Conservation (phyloP, 306 rosid species). For the Medicago truncatula region DNA sequence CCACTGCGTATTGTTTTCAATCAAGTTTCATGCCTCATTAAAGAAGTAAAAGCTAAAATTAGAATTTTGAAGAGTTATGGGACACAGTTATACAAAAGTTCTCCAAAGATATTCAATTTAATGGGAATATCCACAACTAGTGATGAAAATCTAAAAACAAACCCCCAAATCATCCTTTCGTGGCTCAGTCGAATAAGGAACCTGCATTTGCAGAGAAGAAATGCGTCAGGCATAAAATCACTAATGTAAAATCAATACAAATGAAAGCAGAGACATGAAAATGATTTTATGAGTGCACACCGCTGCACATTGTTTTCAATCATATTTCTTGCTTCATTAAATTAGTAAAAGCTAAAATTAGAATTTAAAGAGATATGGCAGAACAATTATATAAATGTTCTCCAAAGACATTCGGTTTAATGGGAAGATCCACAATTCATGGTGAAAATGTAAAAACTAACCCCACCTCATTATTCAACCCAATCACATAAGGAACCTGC, state of each 20-base stretch:
- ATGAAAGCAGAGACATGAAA: slow-evolving; percentile 17
- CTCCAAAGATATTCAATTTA: slow-evolving; percentile 21
- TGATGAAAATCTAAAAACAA: slow-evolving; percentile 39
- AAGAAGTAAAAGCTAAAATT: neutral
- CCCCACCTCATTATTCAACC: slow-evolving; percentile 57
- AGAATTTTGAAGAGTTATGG: no score
- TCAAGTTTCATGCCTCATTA: neutral
- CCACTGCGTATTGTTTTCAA: neutral
- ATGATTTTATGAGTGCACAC: neutral
- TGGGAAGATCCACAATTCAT: slow-evolving; percentile 8
- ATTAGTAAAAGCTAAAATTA: neutral
- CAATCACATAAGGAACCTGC: no score
- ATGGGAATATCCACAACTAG: slow-evolving; percentile 13
- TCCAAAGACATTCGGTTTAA: slow-evolving; percentile 26
- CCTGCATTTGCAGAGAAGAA: slow-evolving; percentile 49
- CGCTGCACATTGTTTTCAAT: neutral
- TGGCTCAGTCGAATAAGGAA: slow-evolving; percentile 92
- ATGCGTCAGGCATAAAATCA: slow-evolving; percentile 34
- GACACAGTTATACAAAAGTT: neutral
- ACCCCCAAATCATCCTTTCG: slow-evolving; percentile 93
- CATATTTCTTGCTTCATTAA: neutral
- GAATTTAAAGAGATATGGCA: neutral
- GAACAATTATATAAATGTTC: neutral
- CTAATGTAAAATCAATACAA: slow-evolving; percentile 1
- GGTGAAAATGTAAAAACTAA: slow-evolving; percentile 44